These are phyloP conservation scores for Mortierella sp. DNA, from an alignment of 371 early-diverging fungal genomes.

Conservation along the genomic window DNA sequence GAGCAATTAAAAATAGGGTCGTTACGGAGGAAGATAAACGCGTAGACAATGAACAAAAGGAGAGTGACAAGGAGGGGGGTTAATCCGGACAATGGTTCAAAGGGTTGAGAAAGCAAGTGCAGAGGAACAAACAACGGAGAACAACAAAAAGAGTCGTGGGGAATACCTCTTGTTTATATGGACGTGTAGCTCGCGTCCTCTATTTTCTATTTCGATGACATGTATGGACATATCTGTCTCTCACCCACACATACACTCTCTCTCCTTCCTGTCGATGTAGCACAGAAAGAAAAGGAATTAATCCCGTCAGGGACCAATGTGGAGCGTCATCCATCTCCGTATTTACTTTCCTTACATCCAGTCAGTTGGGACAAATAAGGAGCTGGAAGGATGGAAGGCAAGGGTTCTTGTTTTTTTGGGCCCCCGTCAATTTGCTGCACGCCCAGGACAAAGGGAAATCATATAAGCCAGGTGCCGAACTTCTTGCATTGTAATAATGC, in stretches of 20 bases:
- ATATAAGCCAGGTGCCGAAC: not conserved
- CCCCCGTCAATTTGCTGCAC: not conserved
- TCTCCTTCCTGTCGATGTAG: not conserved
- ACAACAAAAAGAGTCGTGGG: not conserved
- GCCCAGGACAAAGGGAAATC: not conserved
- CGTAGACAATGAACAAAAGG: not conserved
- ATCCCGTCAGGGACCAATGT: not conserved
- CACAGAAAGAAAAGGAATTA: not conserved
- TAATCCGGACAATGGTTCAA: not conserved
- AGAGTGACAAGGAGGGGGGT: not conserved
- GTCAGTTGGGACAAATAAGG: not conserved
- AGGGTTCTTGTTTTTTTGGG: not conserved
- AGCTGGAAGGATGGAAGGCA: not conserved
- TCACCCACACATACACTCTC: no score
- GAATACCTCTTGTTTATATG: no score
- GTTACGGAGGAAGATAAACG: not conserved
- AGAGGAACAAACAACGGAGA: not conserved
- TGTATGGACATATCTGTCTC: no score
- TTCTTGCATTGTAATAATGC: not conserved
- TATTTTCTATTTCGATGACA: no score
- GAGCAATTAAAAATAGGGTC: slow-evolving; percentile 1
- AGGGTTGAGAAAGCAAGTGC: not conserved
- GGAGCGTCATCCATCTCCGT: not conserved
- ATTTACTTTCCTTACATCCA: not conserved
- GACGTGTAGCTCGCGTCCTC: no score